Evolutionary conservation across 371 early-diverging fungal genomes (phyloP).

Genomic region (Chytridiales sp.): DNA sequence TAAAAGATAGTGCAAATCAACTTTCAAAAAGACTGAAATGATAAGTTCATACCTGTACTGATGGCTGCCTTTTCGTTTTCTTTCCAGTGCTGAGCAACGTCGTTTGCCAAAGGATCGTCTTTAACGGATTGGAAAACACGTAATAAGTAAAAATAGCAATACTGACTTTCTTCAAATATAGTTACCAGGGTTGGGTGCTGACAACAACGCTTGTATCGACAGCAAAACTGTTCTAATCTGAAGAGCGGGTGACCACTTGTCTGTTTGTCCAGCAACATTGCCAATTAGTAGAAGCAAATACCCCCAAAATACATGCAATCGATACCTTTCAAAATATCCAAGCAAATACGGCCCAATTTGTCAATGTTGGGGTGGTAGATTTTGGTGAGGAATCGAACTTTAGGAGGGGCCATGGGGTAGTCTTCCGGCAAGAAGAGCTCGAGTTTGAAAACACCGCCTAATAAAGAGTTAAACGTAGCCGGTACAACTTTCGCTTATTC

Average conservation of each 20-base stretch:
- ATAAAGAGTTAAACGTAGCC: too few species aligned
- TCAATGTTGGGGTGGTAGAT: slow-evolving; percentile 99
- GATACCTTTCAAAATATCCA: slow-evolving; percentile 97
- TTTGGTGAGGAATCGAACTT: slow-evolving; percentile 96
- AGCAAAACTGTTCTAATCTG: slow-evolving; percentile 97
- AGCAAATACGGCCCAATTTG: slow-evolving; percentile 96
- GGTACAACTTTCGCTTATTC: too few species aligned
- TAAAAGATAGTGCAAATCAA: too few species aligned
- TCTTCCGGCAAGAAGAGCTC: slow-evolving; percentile 97
- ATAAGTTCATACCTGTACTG: slow-evolving; percentile 79
- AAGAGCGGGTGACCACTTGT: slow-evolving; percentile 98
- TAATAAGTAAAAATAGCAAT: slow-evolving; percentile 1
- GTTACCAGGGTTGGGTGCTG: slow-evolving; percentile 90
- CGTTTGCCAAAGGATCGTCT: slow-evolving; percentile 97
- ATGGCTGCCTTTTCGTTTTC: slow-evolving; percentile 92
- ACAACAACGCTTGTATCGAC: slow-evolving; percentile 97
- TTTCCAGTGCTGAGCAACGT: slow-evolving; percentile 99
- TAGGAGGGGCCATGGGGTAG: slow-evolving; percentile 98
- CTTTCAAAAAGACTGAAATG: too few species aligned
- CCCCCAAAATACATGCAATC: neutral
- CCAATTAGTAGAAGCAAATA: neutral
- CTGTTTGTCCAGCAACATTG: slow-evolving; percentile 46
- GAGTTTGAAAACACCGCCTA: slow-evolving; percentile 94
- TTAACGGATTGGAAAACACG: slow-evolving; percentile 10
- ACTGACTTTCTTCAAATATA: neutral